phyloP scores from a whole-genome alignment of 345 rosid genomes.

The Excoecaria cochinchinensis region DNA sequence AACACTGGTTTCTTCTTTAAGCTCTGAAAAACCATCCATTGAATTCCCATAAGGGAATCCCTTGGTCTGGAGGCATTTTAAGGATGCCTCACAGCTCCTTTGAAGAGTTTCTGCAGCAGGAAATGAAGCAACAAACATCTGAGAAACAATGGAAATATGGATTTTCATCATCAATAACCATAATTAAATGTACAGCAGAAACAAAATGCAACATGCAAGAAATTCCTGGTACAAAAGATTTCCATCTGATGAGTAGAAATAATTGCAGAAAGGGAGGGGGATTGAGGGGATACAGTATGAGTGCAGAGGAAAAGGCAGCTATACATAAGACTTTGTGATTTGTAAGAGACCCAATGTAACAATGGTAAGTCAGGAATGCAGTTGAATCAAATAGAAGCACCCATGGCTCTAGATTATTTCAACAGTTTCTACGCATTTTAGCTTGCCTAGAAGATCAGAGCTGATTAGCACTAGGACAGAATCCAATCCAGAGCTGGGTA shows the following conservation, averaged over 20 bases:
- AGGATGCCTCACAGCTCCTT: constrained; percentile 50
- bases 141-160: constrained; percentile 1
- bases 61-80: constrained; percentile 45
- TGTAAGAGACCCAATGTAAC: not conserved
- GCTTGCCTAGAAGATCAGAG: not conserved
- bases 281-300: not conserved
- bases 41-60: constrained; percentile 49
- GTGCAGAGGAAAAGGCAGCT: not conserved
- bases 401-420: not conserved
- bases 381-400: not conserved
- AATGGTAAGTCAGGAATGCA: not conserved
- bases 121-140: constrained; percentile 3
- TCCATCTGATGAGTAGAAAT: not conserved
- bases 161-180: not conserved
- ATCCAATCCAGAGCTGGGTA: not conserved
- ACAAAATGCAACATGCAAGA: not conserved
- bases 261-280: not conserved
- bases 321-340: not conserved
- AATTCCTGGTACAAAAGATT: not conserved
- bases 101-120: constrained; percentile 43
- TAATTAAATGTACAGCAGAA: not conserved
- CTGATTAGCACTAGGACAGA: not conserved
- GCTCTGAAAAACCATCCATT: constrained; percentile 36
- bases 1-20: constrained; percentile 35
- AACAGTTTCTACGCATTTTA: not conserved